Percentiles rank a stretch among this genome's conserved stretches.
Evolutionary conservation across 768 basidiomycete genomes (phyloP).

Genomic region (Mycena kentingensis): DNA sequence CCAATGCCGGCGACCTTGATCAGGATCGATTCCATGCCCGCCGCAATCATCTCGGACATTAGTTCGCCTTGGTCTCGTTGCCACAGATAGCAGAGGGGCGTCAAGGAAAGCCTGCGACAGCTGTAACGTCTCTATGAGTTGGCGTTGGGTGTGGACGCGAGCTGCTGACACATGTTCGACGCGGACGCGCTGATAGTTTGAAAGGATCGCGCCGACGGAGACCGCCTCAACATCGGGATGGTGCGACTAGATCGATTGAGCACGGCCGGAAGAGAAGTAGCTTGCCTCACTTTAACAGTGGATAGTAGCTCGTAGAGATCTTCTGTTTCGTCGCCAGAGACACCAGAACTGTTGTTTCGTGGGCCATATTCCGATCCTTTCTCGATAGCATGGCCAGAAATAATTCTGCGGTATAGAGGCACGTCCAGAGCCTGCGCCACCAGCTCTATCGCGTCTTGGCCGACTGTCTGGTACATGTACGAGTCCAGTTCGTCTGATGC

Average conservation of each 20-base stretch:
- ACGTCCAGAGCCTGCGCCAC: conserved; percentile 85
- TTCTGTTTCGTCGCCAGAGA: conserved; percentile 92
- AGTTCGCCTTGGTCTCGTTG: conserved; percentile 87
- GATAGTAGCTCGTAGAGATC: conserved; percentile 78
- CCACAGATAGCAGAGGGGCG: conserved; percentile 89
- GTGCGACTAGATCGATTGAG: conserved; percentile 45
- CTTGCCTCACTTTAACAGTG: conserved; percentile 67
- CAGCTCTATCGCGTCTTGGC: conserved; percentile 87
- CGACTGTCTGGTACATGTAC: conserved; percentile 98
- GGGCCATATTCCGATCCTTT: conserved; percentile 86
- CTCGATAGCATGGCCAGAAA: conserved; percentile 78
- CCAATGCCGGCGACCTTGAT: conserved; percentile 98
- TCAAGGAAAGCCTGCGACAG: conserved; percentile 78
- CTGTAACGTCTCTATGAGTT: conserved; percentile 39
- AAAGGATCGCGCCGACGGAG: conserved; percentile 94
- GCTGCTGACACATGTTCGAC: conserved; percentile 88
- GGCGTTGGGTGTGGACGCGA: background rate
- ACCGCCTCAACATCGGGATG: conserved; percentile 86
- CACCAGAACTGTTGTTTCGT: conserved; percentile 49
- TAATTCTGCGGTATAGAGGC: conserved; percentile 82
- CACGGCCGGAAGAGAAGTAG: conserved; percentile 1
- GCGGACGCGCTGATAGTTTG: conserved; percentile 94
- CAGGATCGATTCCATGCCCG: conserved; percentile 77
- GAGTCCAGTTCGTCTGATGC: conserved; percentile 99
- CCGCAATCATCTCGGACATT: conserved; percentile 81